Evolutionary conservation across 2,329 filamentous ascomycete genomes (phyloP).

Genomic region (Trichoderma atrobrunneum): DNA sequence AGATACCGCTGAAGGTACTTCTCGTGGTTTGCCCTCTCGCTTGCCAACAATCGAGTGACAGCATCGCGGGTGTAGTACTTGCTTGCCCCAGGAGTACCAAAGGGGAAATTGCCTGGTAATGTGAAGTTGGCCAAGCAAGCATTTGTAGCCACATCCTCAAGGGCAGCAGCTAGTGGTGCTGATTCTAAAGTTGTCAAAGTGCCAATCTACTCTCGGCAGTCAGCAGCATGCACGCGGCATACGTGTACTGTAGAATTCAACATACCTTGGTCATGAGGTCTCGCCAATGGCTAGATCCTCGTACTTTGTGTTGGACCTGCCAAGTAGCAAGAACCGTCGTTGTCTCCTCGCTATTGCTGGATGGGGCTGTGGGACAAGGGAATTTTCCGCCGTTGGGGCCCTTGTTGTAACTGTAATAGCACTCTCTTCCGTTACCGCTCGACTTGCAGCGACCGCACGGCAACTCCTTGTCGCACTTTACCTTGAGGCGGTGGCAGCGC

Average conservation of each 20-base stretch:
- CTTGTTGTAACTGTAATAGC: conserved; percentile 39
- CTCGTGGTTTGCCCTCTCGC: conserved; percentile 28
- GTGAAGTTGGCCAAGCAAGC: conserved; percentile 37
- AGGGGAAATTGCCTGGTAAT: conserved; percentile 38
- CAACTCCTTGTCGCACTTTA: conserved; percentile 39
- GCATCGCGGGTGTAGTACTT: conserved; percentile 34
- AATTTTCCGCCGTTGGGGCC: conserved; percentile 37
- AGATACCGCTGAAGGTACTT: conserved; percentile 32
- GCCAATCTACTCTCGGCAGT: conserved; percentile 27
- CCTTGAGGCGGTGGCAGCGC: conserved; percentile 38
- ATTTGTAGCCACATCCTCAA: conserved; percentile 35
- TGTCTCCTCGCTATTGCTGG: conserved; percentile 25
- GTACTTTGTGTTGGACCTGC: conserved; percentile 35
- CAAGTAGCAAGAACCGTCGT: conserved; percentile 32
- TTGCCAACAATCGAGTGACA: conserved; percentile 31
- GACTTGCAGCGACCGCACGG: conserved; percentile 36
- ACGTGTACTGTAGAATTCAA: background rate
- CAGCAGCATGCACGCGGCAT: background rate
- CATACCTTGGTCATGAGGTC: conserved; percentile 38
- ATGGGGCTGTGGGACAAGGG: conserved; percentile 30
- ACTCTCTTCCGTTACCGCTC: conserved; percentile 36
- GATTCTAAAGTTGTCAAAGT: conserved; percentile 28
- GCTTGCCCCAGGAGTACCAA: conserved; percentile 35
- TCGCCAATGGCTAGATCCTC: conserved; percentile 37
- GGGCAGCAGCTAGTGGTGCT: conserved; percentile 29